Base-by-base conservation (phyloP, 202 grass and related monocot species). In the Carex arenaria region DNA sequence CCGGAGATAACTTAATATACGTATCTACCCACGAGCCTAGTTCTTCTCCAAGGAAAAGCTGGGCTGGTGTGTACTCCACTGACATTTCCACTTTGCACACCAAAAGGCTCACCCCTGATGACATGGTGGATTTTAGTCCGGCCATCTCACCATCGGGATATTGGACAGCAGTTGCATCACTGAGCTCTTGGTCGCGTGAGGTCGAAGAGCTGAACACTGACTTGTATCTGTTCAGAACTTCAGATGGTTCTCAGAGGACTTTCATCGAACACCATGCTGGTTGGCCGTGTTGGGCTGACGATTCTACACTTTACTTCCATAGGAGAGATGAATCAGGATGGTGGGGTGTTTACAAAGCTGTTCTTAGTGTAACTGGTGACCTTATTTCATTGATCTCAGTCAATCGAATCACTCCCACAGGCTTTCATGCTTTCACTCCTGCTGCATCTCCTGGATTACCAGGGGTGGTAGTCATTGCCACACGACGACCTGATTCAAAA, bases 371-470 rank as follows among this genome's bases (percentile, higher is more conserved):
- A 70, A 73, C 78, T 3, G 83, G 3, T 10, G 76, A 61, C 43
- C 36, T 15, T 9, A 54, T 87, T 6, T 72, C 84, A 0, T 40
- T 86, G 51, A 30, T 61, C 7, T 86, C 86, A 62, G 82, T 91
- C 4, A 64, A 85, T 63, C 81, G 87, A 4, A 73, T 97, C 64
- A 97, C 92, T 6, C 81, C 89, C 67, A 72, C 90, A 2, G 89
- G 89, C 2, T 91, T 97, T 89, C 95, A 97, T 74, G 90, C 95
- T 10, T 97, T 97, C 92, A 97, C 92, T 10, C 94, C 92, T 1
- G 90, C 94, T 1, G 79, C 85, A 5, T 97, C 94, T 32, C 83
- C 88, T 18, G 87, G 86, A 17, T 81, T 92, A 22, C 95, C 90
- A 38, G 87, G 84, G 40, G 31, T 91, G 42, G 62, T 94, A 53